phyloP scores from a whole-genome alignment of 2,329 filamentous ascomycete species.

The Elsinoe ampelina region DNA sequence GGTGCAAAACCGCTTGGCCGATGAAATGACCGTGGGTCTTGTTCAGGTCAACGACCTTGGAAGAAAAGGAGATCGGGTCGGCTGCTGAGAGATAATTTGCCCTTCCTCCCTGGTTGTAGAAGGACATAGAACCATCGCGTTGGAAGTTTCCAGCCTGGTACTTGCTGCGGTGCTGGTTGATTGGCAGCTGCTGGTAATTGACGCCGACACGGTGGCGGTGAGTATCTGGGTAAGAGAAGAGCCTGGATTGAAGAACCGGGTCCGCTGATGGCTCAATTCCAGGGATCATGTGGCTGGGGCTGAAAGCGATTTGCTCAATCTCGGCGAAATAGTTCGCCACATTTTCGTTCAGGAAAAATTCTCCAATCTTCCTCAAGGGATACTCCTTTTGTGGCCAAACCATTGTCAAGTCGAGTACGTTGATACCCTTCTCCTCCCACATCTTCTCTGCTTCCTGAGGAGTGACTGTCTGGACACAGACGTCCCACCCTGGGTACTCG shows the following conservation, averaged over 20 bases:
- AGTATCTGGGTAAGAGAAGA: conserved; percentile 63
- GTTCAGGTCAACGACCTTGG: conserved; percentile 39
- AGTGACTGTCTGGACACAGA: conserved; percentile 44
- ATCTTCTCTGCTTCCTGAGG: conserved; percentile 43
- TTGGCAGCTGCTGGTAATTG: conserved; percentile 52
- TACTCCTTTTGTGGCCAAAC: conserved; percentile 46
- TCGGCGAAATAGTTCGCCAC: conserved; percentile 55
- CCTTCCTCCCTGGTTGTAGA: conserved; percentile 54
- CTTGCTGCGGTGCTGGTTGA: conserved; percentile 46
- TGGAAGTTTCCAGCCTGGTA: conserved; percentile 56
- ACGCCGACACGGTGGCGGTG: conserved; percentile 49
- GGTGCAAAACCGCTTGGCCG: conserved; percentile 41
- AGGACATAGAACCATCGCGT: conserved; percentile 62
- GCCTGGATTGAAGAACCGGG: conserved; percentile 58
- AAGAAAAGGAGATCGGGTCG: conserved; percentile 41
- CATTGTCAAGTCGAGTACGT: conserved; percentile 47
- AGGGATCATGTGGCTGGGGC: conserved; percentile 56
- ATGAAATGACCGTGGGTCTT: conserved; percentile 43
- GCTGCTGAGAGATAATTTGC: conserved; percentile 49
- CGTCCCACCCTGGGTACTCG: conserved; percentile 44
- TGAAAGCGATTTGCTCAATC: conserved; percentile 63
- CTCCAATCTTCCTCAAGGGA: conserved; percentile 45
- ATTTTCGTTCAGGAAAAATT: conserved; percentile 46
- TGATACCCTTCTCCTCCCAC: conserved; percentile 46
- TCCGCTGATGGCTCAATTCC: conserved; percentile 62